Evolutionary conservation across 2,329 filamentous ascomycete genomes (phyloP), one percentile per base, ranked within the genome.

Genomic region (Colletotrichum destructivum): DNA sequence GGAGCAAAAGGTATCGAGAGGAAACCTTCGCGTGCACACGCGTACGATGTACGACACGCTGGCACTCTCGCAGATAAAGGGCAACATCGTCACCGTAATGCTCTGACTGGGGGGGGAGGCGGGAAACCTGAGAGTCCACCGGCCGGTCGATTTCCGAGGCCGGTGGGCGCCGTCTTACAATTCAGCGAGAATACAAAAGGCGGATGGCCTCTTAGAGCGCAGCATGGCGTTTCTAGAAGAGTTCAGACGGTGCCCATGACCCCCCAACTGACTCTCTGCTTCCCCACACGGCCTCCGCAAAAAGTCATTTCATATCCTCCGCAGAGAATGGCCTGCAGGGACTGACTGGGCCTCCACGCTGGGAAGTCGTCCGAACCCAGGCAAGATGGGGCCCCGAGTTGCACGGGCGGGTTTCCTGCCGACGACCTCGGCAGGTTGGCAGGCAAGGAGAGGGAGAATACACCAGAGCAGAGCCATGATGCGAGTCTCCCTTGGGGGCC

Each of bases 251-350:
- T 49, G 44, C 54, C 56, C 57, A 56, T 60, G 46, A 59, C 26
- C 26, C 4, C 61, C 35, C n/a, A 54, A 66, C 62, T 62, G 56
- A 57, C 38, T 49, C 38, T 47, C 0, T n/a, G 16, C n/a, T 63
- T 47, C 69, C 69, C 64, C 69, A 69, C 59, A 60, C 46, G 26
- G 59, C 47, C 69, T 69, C 69, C 64, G 69, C 69, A 69, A 71
- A 60, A 4, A n/a, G 26, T 63, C 40, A 69, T 71, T 47, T 63
- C 31, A 47, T 21, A 44, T 47, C 62, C 67, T 66, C 64, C 57
- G 40, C 69, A 4, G 26, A 71, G 51, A 71, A 68, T 35, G 46
- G 31, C 26, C 23, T 63, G 49, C 44, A 47, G 26, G 26, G 26
- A 26, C 26, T 26, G 31, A n/a, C n/a, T n/a, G n/a, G 46, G 52